Percentiles rank a stretch among this genome's conserved stretches.
Evolutionary conservation across 2,329 filamentous ascomycete species (phyloP).

Genomic region (Pestalotiopsis sp.): DNA sequence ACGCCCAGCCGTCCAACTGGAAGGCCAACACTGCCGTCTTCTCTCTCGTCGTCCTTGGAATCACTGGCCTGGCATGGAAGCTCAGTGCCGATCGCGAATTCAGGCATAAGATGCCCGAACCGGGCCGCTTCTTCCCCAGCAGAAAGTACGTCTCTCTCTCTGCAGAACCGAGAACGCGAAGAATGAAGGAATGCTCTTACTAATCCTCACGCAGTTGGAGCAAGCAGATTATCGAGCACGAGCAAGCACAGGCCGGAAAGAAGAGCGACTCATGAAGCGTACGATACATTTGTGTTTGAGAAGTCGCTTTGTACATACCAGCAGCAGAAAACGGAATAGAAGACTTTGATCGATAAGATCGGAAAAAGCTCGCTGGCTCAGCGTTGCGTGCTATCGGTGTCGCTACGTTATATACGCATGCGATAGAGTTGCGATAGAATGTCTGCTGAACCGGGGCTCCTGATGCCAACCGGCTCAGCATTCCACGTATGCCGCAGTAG

Average conservation of each 20-base stretch:
- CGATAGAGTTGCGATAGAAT: neutral
- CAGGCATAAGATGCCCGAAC: conserved; percentile 77
- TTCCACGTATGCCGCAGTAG: neutral
- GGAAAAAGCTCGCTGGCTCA: neutral
- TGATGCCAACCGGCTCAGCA: neutral
- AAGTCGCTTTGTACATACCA: conserved; percentile 2
- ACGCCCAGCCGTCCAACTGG: conserved; percentile 93
- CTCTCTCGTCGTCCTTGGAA: conserved; percentile 66
- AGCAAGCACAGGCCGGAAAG: conserved; percentile 37
- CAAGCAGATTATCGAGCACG: conserved; percentile 48
- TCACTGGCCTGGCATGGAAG: conserved; percentile 69
- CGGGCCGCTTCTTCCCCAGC: conserved; percentile 80
- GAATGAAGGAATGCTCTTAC: neutral
- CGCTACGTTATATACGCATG: neutral
- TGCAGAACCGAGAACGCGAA: conserved; percentile 17
- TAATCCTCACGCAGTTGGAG: conserved; percentile 37
- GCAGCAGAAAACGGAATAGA: neutral
- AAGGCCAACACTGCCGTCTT: conserved; percentile 85
- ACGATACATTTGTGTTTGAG: neutral
- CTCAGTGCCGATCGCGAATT: conserved; percentile 74
- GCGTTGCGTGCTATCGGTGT: neutral
- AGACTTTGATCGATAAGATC: neutral
- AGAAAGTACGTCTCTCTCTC: conserved; percentile 68
- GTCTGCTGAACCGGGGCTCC: neutral
- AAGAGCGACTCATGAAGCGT: conserved; percentile 27